Conservation (phyloP, 2,329 filamentous ascomycete species). For the Aspergillus fischeri region DNA sequence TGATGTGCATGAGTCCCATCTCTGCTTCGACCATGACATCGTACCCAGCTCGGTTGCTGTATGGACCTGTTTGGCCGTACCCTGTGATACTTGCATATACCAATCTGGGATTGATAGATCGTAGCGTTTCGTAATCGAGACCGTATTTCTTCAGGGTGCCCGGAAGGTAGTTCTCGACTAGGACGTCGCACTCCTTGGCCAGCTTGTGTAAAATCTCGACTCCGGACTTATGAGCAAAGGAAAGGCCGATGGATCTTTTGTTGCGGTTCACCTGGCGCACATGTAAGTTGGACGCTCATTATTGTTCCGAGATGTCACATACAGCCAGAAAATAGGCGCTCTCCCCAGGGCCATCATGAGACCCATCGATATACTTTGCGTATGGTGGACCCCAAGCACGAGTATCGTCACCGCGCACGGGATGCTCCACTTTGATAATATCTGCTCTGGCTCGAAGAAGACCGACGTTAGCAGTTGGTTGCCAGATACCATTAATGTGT, state of each 20-base stretch:
- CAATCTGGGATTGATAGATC: constrained; percentile 74
- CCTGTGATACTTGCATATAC: constrained; percentile 97
- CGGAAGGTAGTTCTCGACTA: constrained; percentile 96
- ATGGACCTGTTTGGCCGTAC: constrained; percentile 93
- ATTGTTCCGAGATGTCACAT: constrained; percentile 24
- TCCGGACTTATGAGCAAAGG: constrained; percentile 80
- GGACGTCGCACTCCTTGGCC: constrained; percentile 77
- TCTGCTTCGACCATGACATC: constrained; percentile 99
- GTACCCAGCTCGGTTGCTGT: constrained; percentile 82
- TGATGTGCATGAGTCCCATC: constrained; percentile 98
- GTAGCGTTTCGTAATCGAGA: constrained; percentile 80
- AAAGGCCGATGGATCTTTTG: constrained; percentile 89
- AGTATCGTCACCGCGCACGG: constrained; percentile 85
- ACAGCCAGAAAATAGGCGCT: constrained; percentile 93
- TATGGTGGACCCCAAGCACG: constrained; percentile 95
- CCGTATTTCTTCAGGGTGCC: constrained; percentile 84
- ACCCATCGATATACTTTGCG: constrained; percentile 65
- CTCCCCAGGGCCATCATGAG: constrained; percentile 67
- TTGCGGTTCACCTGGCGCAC: constrained; percentile 78
- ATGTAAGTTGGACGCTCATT: constrained; percentile 4
- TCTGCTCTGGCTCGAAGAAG: constrained; percentile 62
- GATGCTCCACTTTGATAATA: constrained; percentile 96
- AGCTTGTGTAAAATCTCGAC: constrained; percentile 84
- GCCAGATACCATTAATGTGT: background rate
- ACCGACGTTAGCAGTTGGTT: background rate